Evolutionary conservation across 2,329 filamentous ascomycete species (phyloP), one percentile per base, ranked within the genome.

Genomic region (Talaromyces sp.): DNA sequence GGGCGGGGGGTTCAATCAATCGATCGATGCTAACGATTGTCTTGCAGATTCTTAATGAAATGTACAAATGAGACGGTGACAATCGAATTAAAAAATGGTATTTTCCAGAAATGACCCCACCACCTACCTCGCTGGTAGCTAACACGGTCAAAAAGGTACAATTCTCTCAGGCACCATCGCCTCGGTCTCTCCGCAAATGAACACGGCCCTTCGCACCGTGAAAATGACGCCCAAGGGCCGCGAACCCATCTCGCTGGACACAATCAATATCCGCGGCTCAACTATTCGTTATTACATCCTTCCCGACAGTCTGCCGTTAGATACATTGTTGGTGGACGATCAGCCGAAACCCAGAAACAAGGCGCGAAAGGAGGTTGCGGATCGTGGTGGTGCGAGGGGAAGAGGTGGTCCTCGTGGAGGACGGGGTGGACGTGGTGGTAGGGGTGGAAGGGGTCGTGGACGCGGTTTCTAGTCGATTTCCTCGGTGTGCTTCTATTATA

Each of bases 321-420:
- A 99, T 78, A 97, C 93, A 44, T 85, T 99, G 60, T 85, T 99
- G 66, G 92, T 99, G 70, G 95, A 99, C 76, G 95, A 99, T 79
- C 88, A 92, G 72, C 92, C 93, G 58, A 99, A 99, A 83, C 93
- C 95, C 65, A 98, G 98, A 89, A 99, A 99, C 82, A 99, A 99
- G 87, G 93, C 95, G 28, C 87, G 93, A 75, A 99, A 99, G 84
- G 95, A 98, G 81, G 84, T 74, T 46, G 79, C 80, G 59, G 81
- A 88, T 55, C 79, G 82, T 50, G 74, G 80, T 54, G 75, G 79
- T 21, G 75, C 80, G 25, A 73, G 81, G 40, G 79, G 79, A 11
- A 79, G 81, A 42, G 77, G 82, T 40, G 76, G 61, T 8, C 52
- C 39, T 12, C 16, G 61, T 12, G 61, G 61, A 48, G 82, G 48